These are phyloP conservation scores for Hygrophoropsis aurantiaca DNA, from an alignment of 768 basidiomycete genomes.

Conservation along the genomic window DNA sequence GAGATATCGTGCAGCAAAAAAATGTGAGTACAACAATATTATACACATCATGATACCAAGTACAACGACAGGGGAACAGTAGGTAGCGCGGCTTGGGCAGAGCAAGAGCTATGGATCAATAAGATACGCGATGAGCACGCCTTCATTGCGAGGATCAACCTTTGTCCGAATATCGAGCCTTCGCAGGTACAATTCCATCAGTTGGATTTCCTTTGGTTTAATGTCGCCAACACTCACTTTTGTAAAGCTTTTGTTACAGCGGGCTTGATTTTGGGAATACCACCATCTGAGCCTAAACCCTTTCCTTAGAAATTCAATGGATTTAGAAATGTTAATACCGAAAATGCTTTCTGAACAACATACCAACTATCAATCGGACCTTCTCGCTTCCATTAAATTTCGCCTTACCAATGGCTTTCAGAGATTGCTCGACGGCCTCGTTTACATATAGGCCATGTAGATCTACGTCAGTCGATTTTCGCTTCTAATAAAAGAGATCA, in stretches of 20 bases:
- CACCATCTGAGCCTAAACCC: constrained; percentile 72
- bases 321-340: too few relatives aligned
- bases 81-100: too few relatives aligned
- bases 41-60: too few relatives aligned
- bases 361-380: constrained; percentile 83
- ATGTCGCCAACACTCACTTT: constrained; percentile 44
- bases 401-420: constrained; percentile 67
- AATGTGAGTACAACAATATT: too few relatives aligned
- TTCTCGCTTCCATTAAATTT: constrained; percentile 58
- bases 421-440: constrained; percentile 79
- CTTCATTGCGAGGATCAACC: constrained; percentile 74
- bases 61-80: too few relatives aligned
- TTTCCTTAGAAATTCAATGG: constrained; percentile 60
- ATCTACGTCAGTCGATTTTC: constrained; percentile 75
- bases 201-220: background rate
- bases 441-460: constrained; percentile 93
- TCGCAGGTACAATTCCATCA: background rate
- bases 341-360: too few relatives aligned
- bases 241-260: constrained; percentile 84
- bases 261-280: constrained; percentile 80
- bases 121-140: constrained; percentile 24
- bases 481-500: too few relatives aligned
- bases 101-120: background rate
- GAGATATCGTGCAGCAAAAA: too few relatives aligned
- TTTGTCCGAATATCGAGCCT: constrained; percentile 71